Evolutionary conservation across 2,329 filamentous ascomycete species (phyloP), one percentile per base, ranked within the genome.

Genomic region (Penicillium sp.): DNA sequence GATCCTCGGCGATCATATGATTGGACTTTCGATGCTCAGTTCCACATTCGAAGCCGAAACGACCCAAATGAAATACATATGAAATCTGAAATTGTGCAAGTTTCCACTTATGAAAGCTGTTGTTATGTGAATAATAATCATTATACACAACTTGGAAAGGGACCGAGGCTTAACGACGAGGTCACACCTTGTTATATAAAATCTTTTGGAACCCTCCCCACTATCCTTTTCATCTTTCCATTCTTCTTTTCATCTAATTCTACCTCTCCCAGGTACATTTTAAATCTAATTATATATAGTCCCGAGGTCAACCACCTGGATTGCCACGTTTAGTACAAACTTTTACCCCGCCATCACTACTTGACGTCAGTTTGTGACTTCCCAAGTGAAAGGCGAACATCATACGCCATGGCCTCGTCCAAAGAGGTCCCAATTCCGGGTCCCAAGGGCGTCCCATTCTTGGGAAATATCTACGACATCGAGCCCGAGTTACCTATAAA

Each of bases 381-480:
- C 11, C n/a, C n/a, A n/a, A 46, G 9, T 28, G 17, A 35, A 16
- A 35, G 19, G 22, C 30, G 16, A 3, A 19, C 8, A 35, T 35
- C 4, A 30, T 7, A 49, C 51, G 41, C 42, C 45, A 68, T 65
- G 65, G 59, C 41, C 37, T 50, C 59, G 16, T 31, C 55, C 26
- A 60, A 63, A 11, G 38, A 59, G 35, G 52, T 67, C 26, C 67
- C 67, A n/a, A 87, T 90, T 50, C 87, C 88, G 1, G 80, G 83
- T 44, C 87, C 87, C 26, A 79, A 78, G 51, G 85, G 84, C 3
- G 75, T 88, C 53, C 88, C 86, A 1, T 69, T 90, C 26, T 59
- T 90, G 25, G 88, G 88, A 28, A 88, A 90, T 62, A 67, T 88
- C 30, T 74, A 76, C 51, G 85, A 88, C 60, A 80, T 91, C 59